phyloP scores from a whole-genome alignment of 2,329 filamentous ascomycete species.

The Trichophyton benhamiae region DNA sequence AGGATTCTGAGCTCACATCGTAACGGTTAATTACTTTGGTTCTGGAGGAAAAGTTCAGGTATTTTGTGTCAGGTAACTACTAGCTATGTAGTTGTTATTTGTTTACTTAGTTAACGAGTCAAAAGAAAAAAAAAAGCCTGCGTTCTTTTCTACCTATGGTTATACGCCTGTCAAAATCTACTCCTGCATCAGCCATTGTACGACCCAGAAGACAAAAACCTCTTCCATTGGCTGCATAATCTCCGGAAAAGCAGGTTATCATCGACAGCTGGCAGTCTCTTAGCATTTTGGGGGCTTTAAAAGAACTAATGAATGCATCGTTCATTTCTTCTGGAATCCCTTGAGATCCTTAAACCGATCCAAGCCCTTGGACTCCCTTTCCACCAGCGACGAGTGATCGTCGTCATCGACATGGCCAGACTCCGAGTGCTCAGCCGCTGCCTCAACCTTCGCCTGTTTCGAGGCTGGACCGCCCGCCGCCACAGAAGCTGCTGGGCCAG shows the following conservation, averaged over 20 bases:
- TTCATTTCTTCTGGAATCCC: slow-evolving; percentile 21
- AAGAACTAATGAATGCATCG: not conserved
- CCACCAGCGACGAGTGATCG: slow-evolving; percentile 10
- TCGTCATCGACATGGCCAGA: not conserved
- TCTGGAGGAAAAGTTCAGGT: not conserved
- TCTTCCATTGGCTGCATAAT: not conserved
- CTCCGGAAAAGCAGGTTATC: not conserved
- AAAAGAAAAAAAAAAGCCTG: too few species aligned
- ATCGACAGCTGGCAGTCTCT: not conserved
- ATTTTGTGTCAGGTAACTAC: not conserved
- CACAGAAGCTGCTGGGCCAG: not conserved
- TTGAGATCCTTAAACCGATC: slow-evolving; percentile 26
- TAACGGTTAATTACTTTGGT: not conserved
- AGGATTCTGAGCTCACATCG: not conserved
- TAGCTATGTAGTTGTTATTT: not conserved
- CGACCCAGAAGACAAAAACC: not conserved
- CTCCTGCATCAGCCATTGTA: not conserved
- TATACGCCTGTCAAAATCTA: not conserved
- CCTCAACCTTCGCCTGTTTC: not conserved
- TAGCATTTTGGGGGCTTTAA: too few species aligned
- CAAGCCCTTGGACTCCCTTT: slow-evolving; percentile 12
- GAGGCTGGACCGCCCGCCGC: not conserved
- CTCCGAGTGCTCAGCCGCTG: not conserved
- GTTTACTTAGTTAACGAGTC: not conserved
- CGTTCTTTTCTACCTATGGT: not conserved